A percentile compares a stretch with the other conserved stretches of the same genome.
phyloP scores from a whole-genome alignment of 1,139 yeast species.

The Pichia sp. region DNA sequence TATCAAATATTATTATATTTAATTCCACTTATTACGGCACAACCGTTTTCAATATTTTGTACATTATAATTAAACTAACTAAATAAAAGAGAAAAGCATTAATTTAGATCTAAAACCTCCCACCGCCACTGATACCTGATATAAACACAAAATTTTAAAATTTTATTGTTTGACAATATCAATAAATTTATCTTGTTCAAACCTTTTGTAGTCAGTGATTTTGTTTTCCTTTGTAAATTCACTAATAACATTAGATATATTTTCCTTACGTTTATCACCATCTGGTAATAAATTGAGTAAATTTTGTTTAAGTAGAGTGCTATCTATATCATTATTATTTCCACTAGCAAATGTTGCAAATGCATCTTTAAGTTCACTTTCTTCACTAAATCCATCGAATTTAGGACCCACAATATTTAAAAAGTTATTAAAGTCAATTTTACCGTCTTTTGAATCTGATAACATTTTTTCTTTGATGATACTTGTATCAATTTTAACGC shows the following conservation, averaged over 20 bases:
- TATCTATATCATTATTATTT: constrained; percentile 35
- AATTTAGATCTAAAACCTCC: neutral
- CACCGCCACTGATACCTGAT: no score
- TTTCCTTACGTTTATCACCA: constrained; percentile 41
- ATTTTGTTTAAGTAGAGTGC: constrained; percentile 44
- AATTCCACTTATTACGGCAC: neutral
- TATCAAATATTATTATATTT: neutral
- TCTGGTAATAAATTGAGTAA: constrained; percentile 40
- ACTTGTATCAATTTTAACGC: constrained; percentile 4
- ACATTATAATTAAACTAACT: constrained; percentile 7
- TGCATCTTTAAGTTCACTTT: constrained; percentile 55
- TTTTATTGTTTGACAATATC: constrained; percentile 32
- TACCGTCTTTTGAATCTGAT: constrained; percentile 26
- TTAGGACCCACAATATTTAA: constrained; percentile 61
- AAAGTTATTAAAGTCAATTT: constrained; percentile 66
- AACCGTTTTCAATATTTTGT: constrained; percentile 2
- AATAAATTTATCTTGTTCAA: constrained; percentile 55
- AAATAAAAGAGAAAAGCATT: neutral
- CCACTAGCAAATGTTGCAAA: constrained; percentile 47
- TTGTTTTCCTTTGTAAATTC: constrained; percentile 51
- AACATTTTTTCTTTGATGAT: constrained; percentile 37
- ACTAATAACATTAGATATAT: constrained; percentile 29
- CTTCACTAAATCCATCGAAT: constrained; percentile 51
- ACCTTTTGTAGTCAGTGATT: constrained; percentile 49
- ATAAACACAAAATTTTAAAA: neutral